Evolutionary conservation across 495 filamentous ascomycete genomes (phyloP), one percentile per base, ranked within the genome.

Genomic region (Hypoxylon subgilvum): DNA sequence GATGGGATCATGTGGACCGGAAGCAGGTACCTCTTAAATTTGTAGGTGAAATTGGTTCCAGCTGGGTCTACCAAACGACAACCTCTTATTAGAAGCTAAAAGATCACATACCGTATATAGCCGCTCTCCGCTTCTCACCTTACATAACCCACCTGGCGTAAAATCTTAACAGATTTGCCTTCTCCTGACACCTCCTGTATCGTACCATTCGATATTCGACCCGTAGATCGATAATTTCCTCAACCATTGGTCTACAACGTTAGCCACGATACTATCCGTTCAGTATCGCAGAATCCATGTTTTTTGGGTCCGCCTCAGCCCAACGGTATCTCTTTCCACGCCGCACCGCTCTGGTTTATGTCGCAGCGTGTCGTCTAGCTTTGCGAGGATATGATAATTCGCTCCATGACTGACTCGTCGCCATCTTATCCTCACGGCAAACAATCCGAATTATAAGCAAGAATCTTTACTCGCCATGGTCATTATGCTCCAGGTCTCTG

Each of bases 221-320:
- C 54, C 17, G 9, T 56, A 17, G 35, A 63, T 38, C 52, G 48
- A 23, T 66, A 64, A 25, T 47, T 70, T 21, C n/a, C 65, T 70
- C 10, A 52, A 69, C 44, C 68, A 70, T 52, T 70, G 68, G 68
- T 61, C 58, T 6, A 69, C 65, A 2, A 68, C 59, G 2, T 49
- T 70, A 31, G 58, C 52, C 22, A 52, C 54, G 17, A 50, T 66
- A 19, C 58, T 70, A 9, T 69, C 65, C 7, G 61, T 70, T 51
- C 65, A 6, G 32, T 52, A 12, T n/a, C 62, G 9, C 52, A 48
- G 8, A 66, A 64, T 22, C 62, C 59, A 7, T 70, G 68, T 36
- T 62, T 69, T 31, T n/a, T n/a, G n/a, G n/a, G 36, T 65, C 14
- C 59, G 69, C 17, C 47, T 70, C 31, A 70, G 58, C 6, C 68